These are phyloP conservation scores for Coniochaeta ligniaria DNA, from an alignment of 2,329 filamentous ascomycete species.

Conservation along the genomic window DNA sequence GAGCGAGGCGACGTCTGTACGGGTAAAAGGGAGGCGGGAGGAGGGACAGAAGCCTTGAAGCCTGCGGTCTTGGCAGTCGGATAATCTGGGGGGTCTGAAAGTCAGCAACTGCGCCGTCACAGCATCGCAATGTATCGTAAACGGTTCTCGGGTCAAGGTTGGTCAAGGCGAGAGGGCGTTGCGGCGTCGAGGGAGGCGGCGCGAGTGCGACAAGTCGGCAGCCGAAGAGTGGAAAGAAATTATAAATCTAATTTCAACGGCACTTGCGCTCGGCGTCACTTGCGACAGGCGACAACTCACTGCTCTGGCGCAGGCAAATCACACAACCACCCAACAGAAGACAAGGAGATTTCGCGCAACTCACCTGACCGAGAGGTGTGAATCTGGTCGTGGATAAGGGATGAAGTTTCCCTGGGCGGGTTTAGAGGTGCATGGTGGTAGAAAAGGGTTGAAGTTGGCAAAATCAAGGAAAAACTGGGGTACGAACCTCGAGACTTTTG, in stretches of 20 bases:
- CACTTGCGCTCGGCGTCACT: background rate
- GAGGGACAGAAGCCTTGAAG: background rate
- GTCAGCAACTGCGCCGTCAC: background rate
- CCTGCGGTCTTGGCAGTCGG: background rate
- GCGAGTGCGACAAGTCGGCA: background rate
- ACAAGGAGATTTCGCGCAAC: background rate
- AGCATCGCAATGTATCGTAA: background rate
- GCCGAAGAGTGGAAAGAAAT: background rate
- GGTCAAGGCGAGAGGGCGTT: background rate
- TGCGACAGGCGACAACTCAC: background rate
- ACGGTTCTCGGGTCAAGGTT: background rate
- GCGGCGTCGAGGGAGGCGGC: background rate
- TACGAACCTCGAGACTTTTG: background rate
- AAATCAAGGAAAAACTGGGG: constrained; percentile 1
- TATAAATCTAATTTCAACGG: background rate
- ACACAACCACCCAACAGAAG: background rate
- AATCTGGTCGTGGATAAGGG: background rate
- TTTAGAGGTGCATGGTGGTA: background rate
- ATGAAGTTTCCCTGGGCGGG: background rate
- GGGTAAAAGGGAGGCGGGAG: background rate
- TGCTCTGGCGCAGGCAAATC: background rate
- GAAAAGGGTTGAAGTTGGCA: background rate
- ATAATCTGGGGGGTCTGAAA: background rate
- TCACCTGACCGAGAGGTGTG: background rate
- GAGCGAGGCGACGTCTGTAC: background rate